A percentile compares a stretch with the other conserved stretches of the same genome.
phyloP scores from a whole-genome alignment of 83 land plant species.

The Larix sibirica region DNA sequence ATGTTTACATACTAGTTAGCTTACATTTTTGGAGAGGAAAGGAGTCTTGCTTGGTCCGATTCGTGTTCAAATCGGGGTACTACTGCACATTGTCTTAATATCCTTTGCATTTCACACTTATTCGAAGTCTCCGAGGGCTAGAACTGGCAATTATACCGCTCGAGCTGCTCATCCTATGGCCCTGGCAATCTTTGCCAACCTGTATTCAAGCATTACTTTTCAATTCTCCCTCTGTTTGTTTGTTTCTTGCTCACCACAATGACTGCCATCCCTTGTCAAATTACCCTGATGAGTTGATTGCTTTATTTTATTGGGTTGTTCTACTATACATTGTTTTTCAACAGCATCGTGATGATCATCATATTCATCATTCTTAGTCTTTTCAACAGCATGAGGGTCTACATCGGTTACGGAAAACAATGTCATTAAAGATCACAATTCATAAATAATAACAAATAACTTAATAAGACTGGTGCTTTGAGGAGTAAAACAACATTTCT shows the following conservation, averaged over 20 bases:
- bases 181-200: neutral
- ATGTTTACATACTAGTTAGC: conserved; percentile 17
- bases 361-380: neutral
- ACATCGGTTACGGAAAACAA: neutral
- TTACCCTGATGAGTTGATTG: neutral
- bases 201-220: neutral
- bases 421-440: no score
- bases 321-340: neutral
- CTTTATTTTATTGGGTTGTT: neutral
- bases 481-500: neutral
- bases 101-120: conserved; percentile 10
- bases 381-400: neutral
- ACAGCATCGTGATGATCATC: neutral
- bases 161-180: neutral
- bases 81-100: conserved; percentile 3
- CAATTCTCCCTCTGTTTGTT: neutral
- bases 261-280: neutral
- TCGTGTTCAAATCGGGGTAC: conserved; percentile 7
- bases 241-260: neutral
- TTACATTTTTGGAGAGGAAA: neutral
- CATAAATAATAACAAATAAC: neutral
- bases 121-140: conserved; percentile 40
- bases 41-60: conserved; percentile 21
- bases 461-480: no score
- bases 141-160: conserved; percentile 12